phyloP scores from a whole-genome alignment of 1,139 yeast species.

The Geotrichum klebahnii region DNA sequence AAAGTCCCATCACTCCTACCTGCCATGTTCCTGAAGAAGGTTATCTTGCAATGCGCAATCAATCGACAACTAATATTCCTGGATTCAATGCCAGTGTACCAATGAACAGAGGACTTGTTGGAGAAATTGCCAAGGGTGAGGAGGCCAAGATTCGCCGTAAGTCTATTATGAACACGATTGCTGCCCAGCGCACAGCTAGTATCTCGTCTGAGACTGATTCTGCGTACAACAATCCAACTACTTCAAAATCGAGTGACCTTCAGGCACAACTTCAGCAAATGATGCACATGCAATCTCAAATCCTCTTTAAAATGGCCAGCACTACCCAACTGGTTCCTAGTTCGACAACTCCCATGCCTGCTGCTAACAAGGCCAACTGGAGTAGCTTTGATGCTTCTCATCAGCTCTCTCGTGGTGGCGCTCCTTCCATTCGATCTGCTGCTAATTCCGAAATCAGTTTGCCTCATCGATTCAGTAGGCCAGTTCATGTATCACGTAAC shows the following conservation, averaged over 20 bases:
- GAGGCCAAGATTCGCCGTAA: conserved; percentile 39
- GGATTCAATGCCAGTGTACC: conserved; percentile 24
- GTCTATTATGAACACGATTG: conserved; percentile 10
- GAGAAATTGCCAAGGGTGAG: conserved; percentile 43
- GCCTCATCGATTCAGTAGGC: conserved; percentile 8
- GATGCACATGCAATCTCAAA: conserved; percentile 26
- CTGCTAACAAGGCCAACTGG: conserved; percentile 11
- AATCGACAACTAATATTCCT: conserved; percentile 28
- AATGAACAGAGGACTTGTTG: conserved; percentile 40
- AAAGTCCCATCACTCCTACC: conserved; percentile 12
- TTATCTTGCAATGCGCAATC: conserved; percentile 20
- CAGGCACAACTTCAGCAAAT: conserved; percentile 26
- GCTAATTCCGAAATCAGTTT: conserved; percentile 25
- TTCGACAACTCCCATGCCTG: background rate
- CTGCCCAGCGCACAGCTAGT: conserved; percentile 22
- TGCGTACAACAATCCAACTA: background rate
- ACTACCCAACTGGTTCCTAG: background rate
- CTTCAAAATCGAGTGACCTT: conserved; percentile 16
- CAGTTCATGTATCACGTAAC: conserved; percentile 2
- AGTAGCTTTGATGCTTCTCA: conserved; percentile 17
- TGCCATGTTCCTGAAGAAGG: conserved; percentile 21
- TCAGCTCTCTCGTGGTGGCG: conserved; percentile 24
- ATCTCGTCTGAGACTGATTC: conserved; percentile 9
- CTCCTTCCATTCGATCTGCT: conserved; percentile 30
- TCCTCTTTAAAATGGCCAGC: conserved; percentile 25